These are phyloP conservation scores for Ustilago lituana DNA, from an alignment of 1,284 basidiomycete genomes.

Conservation along the genomic window DNA sequence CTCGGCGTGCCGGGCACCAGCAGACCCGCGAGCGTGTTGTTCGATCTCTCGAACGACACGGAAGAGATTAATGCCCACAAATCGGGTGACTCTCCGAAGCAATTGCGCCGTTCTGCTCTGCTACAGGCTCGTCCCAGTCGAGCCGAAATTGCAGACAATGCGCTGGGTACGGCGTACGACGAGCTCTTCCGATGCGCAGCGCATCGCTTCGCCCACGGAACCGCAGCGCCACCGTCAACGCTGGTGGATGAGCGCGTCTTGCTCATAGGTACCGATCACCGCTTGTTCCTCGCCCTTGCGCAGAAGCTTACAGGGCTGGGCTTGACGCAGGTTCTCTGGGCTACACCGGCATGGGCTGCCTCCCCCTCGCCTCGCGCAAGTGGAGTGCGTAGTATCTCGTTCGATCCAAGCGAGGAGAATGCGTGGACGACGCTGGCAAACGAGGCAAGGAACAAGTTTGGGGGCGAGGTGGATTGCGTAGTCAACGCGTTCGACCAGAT, in stretches of 20 bases:
- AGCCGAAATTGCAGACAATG: background rate
- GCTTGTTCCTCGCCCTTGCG: conserved; percentile 6
- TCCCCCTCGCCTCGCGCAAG: background rate
- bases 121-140: conserved; percentile 1
- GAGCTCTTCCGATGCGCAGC: conserved; percentile 12
- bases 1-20: background rate
- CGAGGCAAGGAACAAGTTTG: background rate
- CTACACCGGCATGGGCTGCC: conserved; percentile 1
- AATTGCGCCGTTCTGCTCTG: conserved; percentile 12
- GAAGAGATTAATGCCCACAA: background rate
- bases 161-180: conserved; percentile 6
- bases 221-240: conserved; percentile 4
- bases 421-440: background rate
- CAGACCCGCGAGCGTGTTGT: background rate
- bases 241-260: conserved; percentile 20
- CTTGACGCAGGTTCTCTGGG: conserved; percentile 5
- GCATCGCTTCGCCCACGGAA: conserved; percentile 4
- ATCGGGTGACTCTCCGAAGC: background rate
- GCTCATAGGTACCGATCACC: conserved; percentile 16
- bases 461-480: conserved; percentile 14
- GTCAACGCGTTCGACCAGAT: conserved; percentile 17
- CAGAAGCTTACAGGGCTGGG: conserved; percentile 9
- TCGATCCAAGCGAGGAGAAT: background rate
- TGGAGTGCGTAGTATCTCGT: conserved; percentile 1
- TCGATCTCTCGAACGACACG: conserved; percentile 1